A percentile compares a stretch with the other conserved stretches of the same genome.
These are phyloP conservation scores for Pyrenochaeta sp. DNA, from an alignment of 2,329 filamentous ascomycete species.

Conservation along the genomic window DNA sequence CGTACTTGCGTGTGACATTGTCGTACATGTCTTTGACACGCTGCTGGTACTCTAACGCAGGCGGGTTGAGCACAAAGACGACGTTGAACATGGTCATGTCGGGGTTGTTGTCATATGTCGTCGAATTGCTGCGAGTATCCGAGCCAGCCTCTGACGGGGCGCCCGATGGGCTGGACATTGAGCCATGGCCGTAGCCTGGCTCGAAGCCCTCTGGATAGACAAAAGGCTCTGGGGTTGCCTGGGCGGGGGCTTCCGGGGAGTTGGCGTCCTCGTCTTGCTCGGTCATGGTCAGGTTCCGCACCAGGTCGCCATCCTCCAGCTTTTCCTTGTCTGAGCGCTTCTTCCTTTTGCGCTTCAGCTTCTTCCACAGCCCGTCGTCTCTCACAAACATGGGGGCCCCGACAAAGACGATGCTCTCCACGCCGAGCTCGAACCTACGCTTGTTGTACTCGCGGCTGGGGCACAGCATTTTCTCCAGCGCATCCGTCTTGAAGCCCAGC, in stretches of 20 bases:
- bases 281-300: conserved; percentile 26
- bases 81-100: conserved; percentile 98
- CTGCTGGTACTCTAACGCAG: conserved; percentile 76
- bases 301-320: conserved; percentile 27
- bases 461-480: conserved; percentile 51
- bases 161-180: conserved; percentile 41
- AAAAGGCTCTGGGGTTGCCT: conserved; percentile 33
- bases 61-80: conserved; percentile 88
- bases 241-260: conserved; percentile 13
- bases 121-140: conserved; percentile 51
- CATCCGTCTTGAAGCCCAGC: conserved; percentile 51
- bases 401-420: conserved; percentile 51
- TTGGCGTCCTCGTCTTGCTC: conserved; percentile 25
- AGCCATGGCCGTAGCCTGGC: conserved; percentile 50
- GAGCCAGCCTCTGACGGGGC: conserved; percentile 48
- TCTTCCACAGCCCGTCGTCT: conserved; percentile 53
- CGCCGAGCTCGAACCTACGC: conserved; percentile 50
- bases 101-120: conserved; percentile 57
- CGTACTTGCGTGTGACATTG: conserved; percentile 90
- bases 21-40: conserved; percentile 82
- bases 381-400: conserved; percentile 54
- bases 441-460: conserved; percentile 51
- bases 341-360: conserved; percentile 42
- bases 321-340: conserved; percentile 33
- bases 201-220: conserved; percentile 49